Evolutionary conservation across 768 basidiomycete genomes (phyloP), one percentile per base, ranked within the genome.

Genomic region (Tubosaeta brunneosetosa): DNA sequence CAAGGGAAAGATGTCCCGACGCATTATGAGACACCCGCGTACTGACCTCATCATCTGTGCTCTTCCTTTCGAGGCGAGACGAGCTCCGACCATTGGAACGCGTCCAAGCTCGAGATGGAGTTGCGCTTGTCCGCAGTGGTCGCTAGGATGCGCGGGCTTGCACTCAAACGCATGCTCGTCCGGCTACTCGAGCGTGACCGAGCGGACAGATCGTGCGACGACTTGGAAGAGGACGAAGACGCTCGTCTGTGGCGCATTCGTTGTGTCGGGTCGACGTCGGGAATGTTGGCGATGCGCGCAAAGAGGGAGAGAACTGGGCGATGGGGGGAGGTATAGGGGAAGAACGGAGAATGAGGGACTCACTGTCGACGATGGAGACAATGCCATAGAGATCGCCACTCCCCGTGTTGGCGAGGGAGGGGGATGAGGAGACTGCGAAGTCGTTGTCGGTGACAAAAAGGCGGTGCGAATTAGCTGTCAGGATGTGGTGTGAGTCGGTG

Each of bases 351-450:
- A 32, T 12, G 33, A 42, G 33, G 13, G 4, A 73, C 83, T 53
- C 61, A 91, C 90, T 83, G 63, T 92, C 90, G 22, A 89, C 87
- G 53, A 87, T 78, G 13, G 90, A 91, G 10, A 91, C 85, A n/a
- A 92, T 78, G 13, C 90, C 90, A 8, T 77, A 82, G 7, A 88
- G 73, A 40, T 77, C 77, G 6, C 77, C 66, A 52, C 51, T 70
- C 61, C 40, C 79, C 1, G 22, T 0, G 31, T 43, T 65, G 22
- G 78, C 68, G 51, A 74, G 56, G 10, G 78, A 60, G 2, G 82
- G 80, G 1, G 84, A 82, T 2, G 77, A 70, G 14, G 80, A 69
- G 45, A 71, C 70, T 2, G 70, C 55, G 8, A 78, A 74, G 47
- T 91, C 88, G 36, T 59, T 60, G 49, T 80, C 78, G 2, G 83